Conservation (phyloP, 2,329 filamentous ascomycete species). For the Fusarium dimerum region DNA sequence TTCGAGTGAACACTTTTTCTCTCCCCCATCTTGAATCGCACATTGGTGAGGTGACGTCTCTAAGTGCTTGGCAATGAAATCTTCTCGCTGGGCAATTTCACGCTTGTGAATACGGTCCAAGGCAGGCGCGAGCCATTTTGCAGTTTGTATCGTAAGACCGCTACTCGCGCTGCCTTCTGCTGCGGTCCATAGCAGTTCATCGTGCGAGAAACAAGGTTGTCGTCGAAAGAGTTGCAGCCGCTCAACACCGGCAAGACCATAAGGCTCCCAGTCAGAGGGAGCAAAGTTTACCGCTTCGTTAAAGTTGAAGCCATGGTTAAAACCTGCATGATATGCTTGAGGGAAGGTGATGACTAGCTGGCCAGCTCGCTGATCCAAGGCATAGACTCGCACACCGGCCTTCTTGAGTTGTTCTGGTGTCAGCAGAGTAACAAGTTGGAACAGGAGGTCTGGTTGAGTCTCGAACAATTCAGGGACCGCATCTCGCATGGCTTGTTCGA, state of each 20-base stretch:
- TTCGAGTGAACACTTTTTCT: slow-evolving; percentile 58
- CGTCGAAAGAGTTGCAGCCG: slow-evolving; percentile 83
- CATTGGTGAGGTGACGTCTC: slow-evolving; percentile 57
- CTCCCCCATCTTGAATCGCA: slow-evolving; percentile 41
- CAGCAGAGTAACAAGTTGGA: slow-evolving; percentile 94
- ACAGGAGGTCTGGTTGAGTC: slow-evolving; percentile 92
- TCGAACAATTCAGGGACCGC: slow-evolving; percentile 96
- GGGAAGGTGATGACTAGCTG: slow-evolving; percentile 97
- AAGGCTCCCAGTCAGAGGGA: slow-evolving; percentile 92
- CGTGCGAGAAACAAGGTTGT: slow-evolving; percentile 96
- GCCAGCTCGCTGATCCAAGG: slow-evolving; percentile 91
- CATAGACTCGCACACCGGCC: slow-evolving; percentile 89
- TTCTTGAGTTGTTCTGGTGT: slow-evolving; percentile 92
- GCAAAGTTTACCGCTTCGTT: slow-evolving; percentile 99
- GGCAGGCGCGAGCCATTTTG: slow-evolving; percentile 92
- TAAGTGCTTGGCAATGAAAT: slow-evolving; percentile 68
- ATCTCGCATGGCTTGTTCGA: slow-evolving; percentile 92
- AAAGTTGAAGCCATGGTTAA: slow-evolving; percentile 98
- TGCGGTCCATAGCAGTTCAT: slow-evolving; percentile 90
- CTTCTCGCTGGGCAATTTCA: slow-evolving; percentile 67
- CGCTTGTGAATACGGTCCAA: slow-evolving; percentile 75
- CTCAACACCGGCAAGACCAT: slow-evolving; percentile 82
- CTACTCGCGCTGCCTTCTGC: slow-evolving; percentile 72
- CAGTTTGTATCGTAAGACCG: slow-evolving; percentile 75
- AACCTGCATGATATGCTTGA: slow-evolving; percentile 94